Conservation (phyloP, 2,329 filamentous ascomycete genomes). For the Diaporthe vexans region DNA sequence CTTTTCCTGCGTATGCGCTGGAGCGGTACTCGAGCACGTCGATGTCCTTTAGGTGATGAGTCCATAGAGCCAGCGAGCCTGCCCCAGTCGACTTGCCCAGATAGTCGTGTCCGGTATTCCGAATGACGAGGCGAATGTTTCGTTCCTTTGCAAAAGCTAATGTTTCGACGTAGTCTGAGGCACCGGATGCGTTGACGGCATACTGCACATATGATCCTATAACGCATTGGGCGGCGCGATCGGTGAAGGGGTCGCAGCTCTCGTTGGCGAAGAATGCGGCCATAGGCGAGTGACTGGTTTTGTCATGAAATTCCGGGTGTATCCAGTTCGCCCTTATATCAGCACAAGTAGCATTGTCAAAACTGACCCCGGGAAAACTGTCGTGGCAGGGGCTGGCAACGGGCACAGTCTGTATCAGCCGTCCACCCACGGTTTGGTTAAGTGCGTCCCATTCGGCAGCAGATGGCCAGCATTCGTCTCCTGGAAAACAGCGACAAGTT, state of each 20-base stretch:
- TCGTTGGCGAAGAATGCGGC: slow-evolving; percentile 45
- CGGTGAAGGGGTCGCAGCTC: slow-evolving; percentile 48
- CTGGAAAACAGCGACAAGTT: slow-evolving; percentile 63
- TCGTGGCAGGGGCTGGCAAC: slow-evolving; percentile 57
- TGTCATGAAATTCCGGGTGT: slow-evolving; percentile 39
- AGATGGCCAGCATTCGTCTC: slow-evolving; percentile 67
- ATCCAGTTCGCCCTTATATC: slow-evolving; percentile 39
- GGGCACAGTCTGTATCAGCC: slow-evolving; percentile 64
- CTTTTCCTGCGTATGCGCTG: slow-evolving; percentile 59
- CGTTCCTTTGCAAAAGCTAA: slow-evolving; percentile 54
- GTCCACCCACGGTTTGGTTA: slow-evolving; percentile 65
- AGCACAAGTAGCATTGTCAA: slow-evolving; percentile 40
- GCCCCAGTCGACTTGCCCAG: slow-evolving; percentile 67
- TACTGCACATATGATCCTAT: slow-evolving; percentile 54
- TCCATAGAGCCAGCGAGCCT: slow-evolving; percentile 63
- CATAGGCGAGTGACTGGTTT: slow-evolving; percentile 40
- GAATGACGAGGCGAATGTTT: slow-evolving; percentile 62
- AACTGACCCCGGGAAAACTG: slow-evolving; percentile 33
- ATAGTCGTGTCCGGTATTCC: slow-evolving; percentile 65
- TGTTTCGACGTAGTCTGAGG: slow-evolving; percentile 43
- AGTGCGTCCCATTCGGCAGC: slow-evolving; percentile 59
- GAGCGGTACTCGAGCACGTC: slow-evolving; percentile 47
- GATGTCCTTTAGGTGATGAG: slow-evolving; percentile 60
- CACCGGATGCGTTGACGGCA: slow-evolving; percentile 47
- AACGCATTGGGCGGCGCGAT: slow-evolving; percentile 55